These are phyloP conservation scores for Punctularia strigosozonata DNA, from an alignment of 768 basidiomycete species.

Conservation along the genomic window DNA sequence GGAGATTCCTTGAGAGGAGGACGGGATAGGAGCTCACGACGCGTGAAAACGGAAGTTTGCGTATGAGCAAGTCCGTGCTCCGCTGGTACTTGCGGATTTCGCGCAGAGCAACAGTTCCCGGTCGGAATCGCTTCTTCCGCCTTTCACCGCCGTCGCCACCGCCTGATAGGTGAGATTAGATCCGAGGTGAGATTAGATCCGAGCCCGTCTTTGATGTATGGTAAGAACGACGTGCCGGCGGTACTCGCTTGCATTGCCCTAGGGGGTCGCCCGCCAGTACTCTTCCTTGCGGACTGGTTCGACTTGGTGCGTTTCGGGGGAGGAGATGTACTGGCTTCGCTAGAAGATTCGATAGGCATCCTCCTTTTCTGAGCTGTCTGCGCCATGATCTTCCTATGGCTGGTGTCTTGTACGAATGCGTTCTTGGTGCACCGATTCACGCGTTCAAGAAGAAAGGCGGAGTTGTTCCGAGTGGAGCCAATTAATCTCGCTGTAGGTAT, in stretches of 20 bases:
- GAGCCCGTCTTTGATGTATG: background rate
- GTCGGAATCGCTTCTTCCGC: slow-evolving; percentile 64
- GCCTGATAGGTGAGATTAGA: no score
- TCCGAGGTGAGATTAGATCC: background rate
- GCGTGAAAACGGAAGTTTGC: slow-evolving; percentile 86
- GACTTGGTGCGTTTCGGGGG: slow-evolving; percentile 24
- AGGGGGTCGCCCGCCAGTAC: slow-evolving; percentile 60
- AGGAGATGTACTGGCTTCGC: background rate
- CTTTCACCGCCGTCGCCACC: slow-evolving; percentile 14
- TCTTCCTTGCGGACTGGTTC: slow-evolving; percentile 67
- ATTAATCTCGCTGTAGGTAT: no score
- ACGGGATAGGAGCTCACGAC: slow-evolving; percentile 42
- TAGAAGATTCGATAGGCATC: slow-evolving; percentile 14
- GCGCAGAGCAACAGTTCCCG: slow-evolving; percentile 80
- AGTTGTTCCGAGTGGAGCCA: no score
- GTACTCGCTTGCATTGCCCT: background rate
- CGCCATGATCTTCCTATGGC: slow-evolving; percentile 33
- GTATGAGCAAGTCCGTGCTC: slow-evolving; percentile 78
- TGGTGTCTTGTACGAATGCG: no score
- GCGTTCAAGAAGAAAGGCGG: no score
- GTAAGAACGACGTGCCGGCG: slow-evolving; percentile 8
- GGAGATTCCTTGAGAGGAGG: background rate
- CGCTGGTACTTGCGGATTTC: slow-evolving; percentile 95
- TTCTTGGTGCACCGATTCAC: no score
- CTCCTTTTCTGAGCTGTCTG: slow-evolving; percentile 57